Evolutionary conservation across 441 rosid species (phyloP).

Genomic region (Biscutella laevigata): DNA sequence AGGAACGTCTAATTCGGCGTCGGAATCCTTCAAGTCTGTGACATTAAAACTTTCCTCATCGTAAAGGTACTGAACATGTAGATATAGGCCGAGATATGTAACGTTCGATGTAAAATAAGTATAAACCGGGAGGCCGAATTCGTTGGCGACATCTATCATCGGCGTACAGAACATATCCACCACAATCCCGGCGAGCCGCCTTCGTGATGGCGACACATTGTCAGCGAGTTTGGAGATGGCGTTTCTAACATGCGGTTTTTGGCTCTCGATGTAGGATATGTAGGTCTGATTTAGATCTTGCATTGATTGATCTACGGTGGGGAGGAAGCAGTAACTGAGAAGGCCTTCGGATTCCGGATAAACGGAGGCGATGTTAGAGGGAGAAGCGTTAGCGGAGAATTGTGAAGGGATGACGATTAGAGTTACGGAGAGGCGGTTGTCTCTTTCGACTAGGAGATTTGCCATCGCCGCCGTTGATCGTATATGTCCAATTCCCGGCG

Average conservation of each 20-base stretch:
- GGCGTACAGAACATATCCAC: conserved; percentile 48
- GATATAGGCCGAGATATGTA: conserved; percentile 27
- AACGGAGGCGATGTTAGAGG: not conserved
- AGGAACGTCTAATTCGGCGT: conserved; percentile 28
- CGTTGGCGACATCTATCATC: conserved; percentile 40
- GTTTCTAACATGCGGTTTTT: conserved; percentile 13
- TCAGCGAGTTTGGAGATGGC: conserved; percentile 1
- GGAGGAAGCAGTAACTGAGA: conserved; percentile 13
- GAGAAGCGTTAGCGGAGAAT: not conserved
- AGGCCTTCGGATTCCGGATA: conserved; percentile 10
- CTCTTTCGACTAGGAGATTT: conserved; percentile 33
- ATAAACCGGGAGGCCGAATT: conserved; percentile 37
- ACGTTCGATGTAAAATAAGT: conserved; percentile 34
- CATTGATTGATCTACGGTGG: conserved; percentile 2
- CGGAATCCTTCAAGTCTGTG: conserved; percentile 20
- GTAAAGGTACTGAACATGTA: conserved; percentile 23
- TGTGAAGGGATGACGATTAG: conserved; percentile 31
- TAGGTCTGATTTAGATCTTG: not conserved
- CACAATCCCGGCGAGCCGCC: conserved; percentile 32
- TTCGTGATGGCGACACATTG: not conserved
- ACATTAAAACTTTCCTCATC: conserved; percentile 18
- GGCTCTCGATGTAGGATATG: conserved; percentile 10
- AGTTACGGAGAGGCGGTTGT: conserved; percentile 38
- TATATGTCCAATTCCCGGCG: conserved; percentile 41
- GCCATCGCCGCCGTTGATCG: conserved; percentile 32